A percentile compares a stretch with the other conserved stretches of the same genome.
Conservation (phyloP, 2,329 filamentous ascomycete species). For the Xylariales sp. region DNA sequence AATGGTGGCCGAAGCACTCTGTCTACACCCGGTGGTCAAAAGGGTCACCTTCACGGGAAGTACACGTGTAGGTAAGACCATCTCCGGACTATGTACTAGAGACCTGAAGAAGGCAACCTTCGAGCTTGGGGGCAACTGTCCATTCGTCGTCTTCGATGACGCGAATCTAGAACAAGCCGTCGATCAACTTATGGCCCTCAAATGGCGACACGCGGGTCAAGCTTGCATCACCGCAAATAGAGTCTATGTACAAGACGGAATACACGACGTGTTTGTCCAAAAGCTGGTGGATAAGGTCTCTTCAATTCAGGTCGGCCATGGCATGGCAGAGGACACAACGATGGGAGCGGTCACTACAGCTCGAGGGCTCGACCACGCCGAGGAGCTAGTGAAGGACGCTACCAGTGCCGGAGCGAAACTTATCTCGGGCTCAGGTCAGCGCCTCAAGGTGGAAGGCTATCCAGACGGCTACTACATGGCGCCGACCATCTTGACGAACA, state of each 20-base stretch:
- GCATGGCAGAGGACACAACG: constrained; percentile 49
- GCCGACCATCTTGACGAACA: constrained; percentile 49
- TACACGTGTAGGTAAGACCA: constrained; percentile 63
- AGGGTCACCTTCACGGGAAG: constrained; percentile 76
- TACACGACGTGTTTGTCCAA: constrained; percentile 57
- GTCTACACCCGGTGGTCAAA: constrained; percentile 38
- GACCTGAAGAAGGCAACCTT: constrained; percentile 65
- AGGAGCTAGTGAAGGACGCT: constrained; percentile 60
- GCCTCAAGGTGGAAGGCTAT: constrained; percentile 27
- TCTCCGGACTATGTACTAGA: constrained; percentile 58
- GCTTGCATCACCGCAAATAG: constrained; percentile 62
- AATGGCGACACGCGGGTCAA: constrained; percentile 53
- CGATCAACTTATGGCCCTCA: constrained; percentile 31
- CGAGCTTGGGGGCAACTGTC: constrained; percentile 69
- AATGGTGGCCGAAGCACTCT: constrained; percentile 39
- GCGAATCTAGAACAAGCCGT: constrained; percentile 61
- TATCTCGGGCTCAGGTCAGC: constrained; percentile 55
- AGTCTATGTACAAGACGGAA: constrained; percentile 57
- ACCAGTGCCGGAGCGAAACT: constrained; percentile 57
- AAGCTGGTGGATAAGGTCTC: constrained; percentile 48
- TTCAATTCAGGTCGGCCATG: constrained; percentile 57
- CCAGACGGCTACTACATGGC: constrained; percentile 60
- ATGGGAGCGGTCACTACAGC: constrained; percentile 58
- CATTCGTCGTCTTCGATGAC: constrained; percentile 63
- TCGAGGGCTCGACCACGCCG: constrained; percentile 50